Percentiles rank a stretch among this genome's conserved stretches.
Evolutionary conservation across 2,329 filamentous ascomycete species (phyloP).

Genomic region (Cordyceps tenuipes): DNA sequence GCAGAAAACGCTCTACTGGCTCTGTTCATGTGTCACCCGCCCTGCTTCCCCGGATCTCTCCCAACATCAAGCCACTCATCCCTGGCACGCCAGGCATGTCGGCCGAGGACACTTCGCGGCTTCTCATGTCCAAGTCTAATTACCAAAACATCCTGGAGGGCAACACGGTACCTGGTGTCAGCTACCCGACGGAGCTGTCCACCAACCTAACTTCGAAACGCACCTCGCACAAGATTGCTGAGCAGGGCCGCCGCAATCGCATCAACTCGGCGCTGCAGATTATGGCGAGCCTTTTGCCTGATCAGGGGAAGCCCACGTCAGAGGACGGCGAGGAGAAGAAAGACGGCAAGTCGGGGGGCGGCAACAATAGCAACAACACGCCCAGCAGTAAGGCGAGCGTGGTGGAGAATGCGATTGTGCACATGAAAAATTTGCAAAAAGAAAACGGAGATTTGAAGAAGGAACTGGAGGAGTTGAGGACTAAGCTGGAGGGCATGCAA

Average conservation of each 20-base stretch:
- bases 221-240: constrained; percentile 95
- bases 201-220: constrained; percentile 93
- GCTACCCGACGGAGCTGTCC: constrained; percentile 82
- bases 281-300: constrained; percentile 80
- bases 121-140: constrained; percentile 91
- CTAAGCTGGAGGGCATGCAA: constrained; percentile 22
- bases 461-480: constrained; percentile 37
- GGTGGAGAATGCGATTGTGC: constrained; percentile 93
- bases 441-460: constrained; percentile 63
- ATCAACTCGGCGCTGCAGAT: constrained; percentile 92
- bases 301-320: constrained; percentile 31
- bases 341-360: constrained; percentile 34
- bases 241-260: constrained; percentile 88
- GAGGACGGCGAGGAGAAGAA: constrained; percentile 40
- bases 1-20: constrained; percentile 64
- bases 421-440: constrained; percentile 77
- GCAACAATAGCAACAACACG: constrained; percentile 23
- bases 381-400: constrained; percentile 91
- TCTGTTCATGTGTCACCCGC: constrained; percentile 80
- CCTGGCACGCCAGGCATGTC: constrained; percentile 49
- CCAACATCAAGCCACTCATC: constrained; percentile 85
- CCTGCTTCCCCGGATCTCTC: constrained; percentile 80
- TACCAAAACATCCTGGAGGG: constrained; percentile 97
- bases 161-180: constrained; percentile 79
- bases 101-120: constrained; percentile 55